These are phyloP conservation scores for Panellus pusillus DNA, from an alignment of 768 basidiomycete species.

Conservation along the genomic window DNA sequence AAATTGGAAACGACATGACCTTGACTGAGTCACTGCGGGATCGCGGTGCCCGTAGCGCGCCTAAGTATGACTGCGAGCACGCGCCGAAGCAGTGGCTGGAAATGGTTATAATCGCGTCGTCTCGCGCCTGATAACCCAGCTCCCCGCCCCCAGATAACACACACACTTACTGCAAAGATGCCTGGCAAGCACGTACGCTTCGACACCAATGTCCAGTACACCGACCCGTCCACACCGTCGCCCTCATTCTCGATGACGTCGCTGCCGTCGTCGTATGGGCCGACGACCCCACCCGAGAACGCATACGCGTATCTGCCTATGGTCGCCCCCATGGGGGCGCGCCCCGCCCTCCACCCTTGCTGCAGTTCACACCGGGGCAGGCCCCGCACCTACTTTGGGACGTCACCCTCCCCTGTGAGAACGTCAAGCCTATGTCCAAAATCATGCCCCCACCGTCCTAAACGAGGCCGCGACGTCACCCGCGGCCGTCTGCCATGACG, in stretches of 20 bases:
- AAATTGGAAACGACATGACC: neutral
- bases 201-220: conserved; percentile 1
- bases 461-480: conserved; percentile 3
- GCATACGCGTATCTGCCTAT: conserved; percentile 10
- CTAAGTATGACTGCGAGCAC: neutral
- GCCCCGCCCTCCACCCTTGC: conserved; percentile 8
- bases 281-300: conserved; percentile 16
- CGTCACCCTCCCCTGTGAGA: conserved; percentile 17
- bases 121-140: neutral
- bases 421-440: conserved; percentile 3
- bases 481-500: neutral
- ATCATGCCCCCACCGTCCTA: neutral
- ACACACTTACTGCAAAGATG: conserved; percentile 1
- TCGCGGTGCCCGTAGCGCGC: neutral
- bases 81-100: neutral
- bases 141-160: neutral
- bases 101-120: neutral
- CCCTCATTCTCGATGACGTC: conserved; percentile 18
- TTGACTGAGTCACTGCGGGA: neutral
- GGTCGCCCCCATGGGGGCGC: neutral
- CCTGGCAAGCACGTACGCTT: conserved; percentile 19
- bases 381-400: conserved; percentile 14
- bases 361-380: neutral
- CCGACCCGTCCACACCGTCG: conserved; percentile 19
- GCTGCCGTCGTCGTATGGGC: conserved; percentile 23